These are phyloP conservation scores for Phaeodactylum tricornutum DNA, from an alignment of 108 stramenopile species.

Conservation along the genomic window DNA sequence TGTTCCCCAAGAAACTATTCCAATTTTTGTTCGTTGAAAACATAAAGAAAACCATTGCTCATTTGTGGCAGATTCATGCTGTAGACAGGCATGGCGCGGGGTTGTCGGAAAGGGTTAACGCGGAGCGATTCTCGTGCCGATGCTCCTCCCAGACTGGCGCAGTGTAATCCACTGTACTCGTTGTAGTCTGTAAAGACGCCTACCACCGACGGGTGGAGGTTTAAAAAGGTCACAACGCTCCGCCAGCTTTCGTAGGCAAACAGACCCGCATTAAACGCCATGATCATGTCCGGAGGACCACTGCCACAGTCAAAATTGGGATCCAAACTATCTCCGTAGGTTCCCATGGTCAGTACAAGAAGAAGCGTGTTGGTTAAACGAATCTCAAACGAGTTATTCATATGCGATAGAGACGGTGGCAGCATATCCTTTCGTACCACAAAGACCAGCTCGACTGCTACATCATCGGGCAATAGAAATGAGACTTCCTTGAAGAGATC, in stretches of 20 bases:
- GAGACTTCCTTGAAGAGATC: constrained; percentile 69
- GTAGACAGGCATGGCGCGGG: constrained; percentile 79
- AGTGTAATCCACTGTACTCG: constrained; percentile 74
- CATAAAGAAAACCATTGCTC: constrained; percentile 80
- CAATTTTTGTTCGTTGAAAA: constrained; percentile 68
- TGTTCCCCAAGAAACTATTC: no score
- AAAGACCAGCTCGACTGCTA: constrained; percentile 60
- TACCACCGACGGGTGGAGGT: constrained; percentile 37
- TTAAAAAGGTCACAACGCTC: constrained; percentile 55
- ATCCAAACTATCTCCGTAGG: constrained; percentile 64
- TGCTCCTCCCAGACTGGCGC: constrained; percentile 67
- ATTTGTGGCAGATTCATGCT: constrained; percentile 87
- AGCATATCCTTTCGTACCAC: constrained; percentile 78
- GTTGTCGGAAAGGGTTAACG: constrained; percentile 84
- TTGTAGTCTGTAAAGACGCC: constrained; percentile 88
- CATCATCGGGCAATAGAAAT: constrained; percentile 50
- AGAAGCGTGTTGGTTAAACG: constrained; percentile 31
- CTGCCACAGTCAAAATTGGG: constrained; percentile 74
- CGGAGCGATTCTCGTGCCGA: constrained; percentile 38
- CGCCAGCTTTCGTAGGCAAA: constrained; percentile 82
- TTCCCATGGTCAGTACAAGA: constrained; percentile 48
- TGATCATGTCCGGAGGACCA: constrained; percentile 80
- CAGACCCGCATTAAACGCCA: constrained; percentile 79
- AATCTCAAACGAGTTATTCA: constrained; percentile 15
- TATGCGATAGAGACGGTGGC: constrained; percentile 26